These are phyloP conservation scores for Boletus sp. DNA, from an alignment of 768 basidiomycete species.

Conservation along the genomic window DNA sequence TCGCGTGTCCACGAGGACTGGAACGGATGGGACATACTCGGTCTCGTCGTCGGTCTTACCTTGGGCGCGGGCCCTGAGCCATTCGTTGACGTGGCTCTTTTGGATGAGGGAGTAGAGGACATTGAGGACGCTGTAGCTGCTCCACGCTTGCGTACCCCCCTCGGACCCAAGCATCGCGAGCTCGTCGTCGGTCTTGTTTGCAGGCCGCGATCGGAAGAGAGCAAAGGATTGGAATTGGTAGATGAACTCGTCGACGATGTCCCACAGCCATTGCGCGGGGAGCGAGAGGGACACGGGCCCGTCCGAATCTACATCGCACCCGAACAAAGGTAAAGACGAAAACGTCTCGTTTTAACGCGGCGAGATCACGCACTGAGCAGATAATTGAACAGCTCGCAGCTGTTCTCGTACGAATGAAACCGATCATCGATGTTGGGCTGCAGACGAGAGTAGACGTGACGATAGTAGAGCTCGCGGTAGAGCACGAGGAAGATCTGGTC, in stretches of 20 bases:
- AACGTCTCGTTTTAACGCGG: not conserved
- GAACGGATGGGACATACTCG: slow-evolving; percentile 49
- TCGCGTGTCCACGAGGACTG: not conserved
- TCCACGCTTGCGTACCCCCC: slow-evolving; percentile 84
- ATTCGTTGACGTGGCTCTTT: slow-evolving; percentile 94
- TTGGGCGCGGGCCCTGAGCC: slow-evolving; percentile 77
- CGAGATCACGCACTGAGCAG: slow-evolving; percentile 66
- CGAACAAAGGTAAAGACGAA: not conserved
- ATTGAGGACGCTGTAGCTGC: slow-evolving; percentile 96
- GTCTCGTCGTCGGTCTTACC: slow-evolving; percentile 83
- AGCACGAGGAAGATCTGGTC: slow-evolving; percentile 96
- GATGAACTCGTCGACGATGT: slow-evolving; percentile 95
- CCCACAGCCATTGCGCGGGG: slow-evolving; percentile 98
- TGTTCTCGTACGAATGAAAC: slow-evolving; percentile 97
- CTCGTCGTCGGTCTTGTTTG: slow-evolving; percentile 88
- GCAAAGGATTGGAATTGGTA: slow-evolving; percentile 98
- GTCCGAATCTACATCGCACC: slow-evolving; percentile 68
- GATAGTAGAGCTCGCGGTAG: slow-evolving; percentile 94
- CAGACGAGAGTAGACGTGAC: slow-evolving; percentile 93
- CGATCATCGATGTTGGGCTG: slow-evolving; percentile 96
- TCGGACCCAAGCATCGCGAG: slow-evolving; percentile 77
- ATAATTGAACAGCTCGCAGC: slow-evolving; percentile 98
- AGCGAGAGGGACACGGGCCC: slow-evolving; percentile 89
- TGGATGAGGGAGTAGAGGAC: slow-evolving; percentile 98
- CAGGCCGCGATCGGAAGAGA: slow-evolving; percentile 83